Evolutionary conservation across 805 yeast species (phyloP), one percentile per base, ranked within the genome.

Genomic region (Cyberlindnera misumaiensis): DNA sequence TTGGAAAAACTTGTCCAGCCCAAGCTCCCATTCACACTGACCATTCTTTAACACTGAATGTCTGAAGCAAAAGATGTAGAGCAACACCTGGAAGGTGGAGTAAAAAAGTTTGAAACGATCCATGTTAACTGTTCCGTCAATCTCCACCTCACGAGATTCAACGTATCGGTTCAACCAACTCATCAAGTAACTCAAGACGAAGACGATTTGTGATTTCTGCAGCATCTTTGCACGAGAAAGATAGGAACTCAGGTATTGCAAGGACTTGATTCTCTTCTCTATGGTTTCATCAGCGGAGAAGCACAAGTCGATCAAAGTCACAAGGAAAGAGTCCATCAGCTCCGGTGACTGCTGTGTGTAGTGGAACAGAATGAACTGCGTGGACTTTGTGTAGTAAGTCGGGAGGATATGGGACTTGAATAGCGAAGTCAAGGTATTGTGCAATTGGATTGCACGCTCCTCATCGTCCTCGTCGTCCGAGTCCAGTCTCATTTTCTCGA

Each of bases 41-140:
- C 49, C 64, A 22, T 39, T 46, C 47, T 73, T 71, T 46, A 90
- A 70, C 28, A 73, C 59, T 28, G 73, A 60, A 59, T 84, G 83
- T 47, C 96, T 73, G 62, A 90, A 90, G 56, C 97, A 90, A 58
- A 93, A 88, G 14, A 93, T 86, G 62, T 90, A 90, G 44, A 90
- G 68, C 40, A 93, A 65, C 0, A 96, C 87, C 62, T 90, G 98
- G 53, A 88, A 82, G 3, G 90, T 84, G 7, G 96, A 85, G 58
- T 90, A 90, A 46, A 93, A 84, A 60, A 87, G 71, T 54, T 83
- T 83, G 64, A 89, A 89, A 43, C 95, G 70, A 48, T 87, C 94
- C 95, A 89, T 85, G n/a, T 89, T 88, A 24, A 72, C 63, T 16
- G 64, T 62, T 41, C 72, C 77, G 33, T 70, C 72, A 8, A 87